A percentile compares a stretch with the other conserved stretches of the same genome.
Conservation (phyloP, 1,284 basidiomycete genomes). For the Puccinia novopanici region DNA sequence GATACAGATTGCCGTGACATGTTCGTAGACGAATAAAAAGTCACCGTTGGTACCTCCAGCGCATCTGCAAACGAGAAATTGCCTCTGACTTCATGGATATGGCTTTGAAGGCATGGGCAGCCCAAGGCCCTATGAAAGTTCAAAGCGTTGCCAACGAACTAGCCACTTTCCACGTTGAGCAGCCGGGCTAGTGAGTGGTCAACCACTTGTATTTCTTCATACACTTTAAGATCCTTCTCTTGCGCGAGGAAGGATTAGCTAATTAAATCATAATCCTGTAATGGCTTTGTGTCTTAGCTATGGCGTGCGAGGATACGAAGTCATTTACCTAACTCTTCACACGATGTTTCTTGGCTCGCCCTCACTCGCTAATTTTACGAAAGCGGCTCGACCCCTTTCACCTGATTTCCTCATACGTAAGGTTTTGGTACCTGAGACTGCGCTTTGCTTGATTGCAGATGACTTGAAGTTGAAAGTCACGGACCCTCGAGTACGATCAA, state of each 20-base stretch:
- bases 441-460: constrained; percentile 8
- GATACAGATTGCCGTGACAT: background rate
- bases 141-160: background rate
- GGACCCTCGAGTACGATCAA: background rate
- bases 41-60: background rate
- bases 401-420: background rate
- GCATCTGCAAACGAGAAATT: background rate
- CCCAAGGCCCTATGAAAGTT: background rate
- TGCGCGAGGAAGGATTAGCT: background rate
- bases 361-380: background rate
- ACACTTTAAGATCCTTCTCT: too few relatives aligned
- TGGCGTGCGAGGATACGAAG: background rate
- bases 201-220: background rate
- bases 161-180: background rate
- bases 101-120: background rate
- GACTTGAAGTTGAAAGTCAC: background rate
- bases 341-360: background rate
- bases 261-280: background rate
- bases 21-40: background rate
- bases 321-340: background rate
- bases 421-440: background rate
- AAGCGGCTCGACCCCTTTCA: background rate
- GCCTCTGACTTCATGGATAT: background rate
- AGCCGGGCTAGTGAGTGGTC: background rate
- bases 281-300: background rate